Percentiles rank a stretch among this genome's conserved stretches.
Evolutionary conservation across 306 rosid species (phyloP).

Genomic region (Lathyrus tuberosus): DNA sequence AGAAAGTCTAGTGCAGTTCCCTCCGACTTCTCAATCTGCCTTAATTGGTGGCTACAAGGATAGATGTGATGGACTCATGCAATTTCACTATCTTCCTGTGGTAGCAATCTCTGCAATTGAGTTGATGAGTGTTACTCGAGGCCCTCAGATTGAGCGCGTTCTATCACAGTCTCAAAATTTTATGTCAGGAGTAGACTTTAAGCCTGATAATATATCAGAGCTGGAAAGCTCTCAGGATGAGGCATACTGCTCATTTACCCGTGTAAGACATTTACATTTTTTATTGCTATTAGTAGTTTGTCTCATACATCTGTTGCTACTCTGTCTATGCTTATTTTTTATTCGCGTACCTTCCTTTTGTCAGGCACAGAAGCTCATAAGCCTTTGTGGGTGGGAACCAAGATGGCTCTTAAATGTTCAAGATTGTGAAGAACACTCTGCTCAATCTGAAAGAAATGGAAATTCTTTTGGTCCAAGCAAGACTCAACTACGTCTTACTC

Average conservation of each 20-base stretch:
- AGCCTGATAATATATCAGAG: conserved; percentile 70
- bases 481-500: conserved; percentile 67
- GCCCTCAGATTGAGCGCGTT: conserved; percentile 78
- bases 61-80: conserved; percentile 94
- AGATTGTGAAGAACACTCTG: conserved; percentile 98
- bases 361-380: conserved; percentile 94
- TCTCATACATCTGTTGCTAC: conserved; percentile 14
- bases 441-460: conserved; percentile 97
- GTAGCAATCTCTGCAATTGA: conserved; percentile 84
- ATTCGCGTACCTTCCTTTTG: conserved; percentile 41
- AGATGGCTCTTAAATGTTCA: conserved; percentile 90
- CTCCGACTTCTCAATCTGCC: conserved; percentile 90
- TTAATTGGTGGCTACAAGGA: conserved; percentile 94
- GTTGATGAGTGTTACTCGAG: conserved; percentile 69
- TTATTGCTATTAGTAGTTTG: conserved; percentile 22
- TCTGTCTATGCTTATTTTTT: conserved; percentile 43
- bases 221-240: conserved; percentile 80
- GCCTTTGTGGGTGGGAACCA: conserved; percentile 99
- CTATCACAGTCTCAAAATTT: conserved; percentile 59
- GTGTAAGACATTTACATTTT: conserved; percentile 54
- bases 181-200: conserved; percentile 59
- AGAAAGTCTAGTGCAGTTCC: conserved; percentile 97
- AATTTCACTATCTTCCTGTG: conserved; percentile 79
- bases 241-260: conserved; percentile 65
- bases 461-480: conserved; percentile 74